Evolutionary conservation across 495 filamentous ascomycete species (phyloP), one percentile per base, ranked within the genome.

Genomic region (Penicillium bovifimosum): DNA sequence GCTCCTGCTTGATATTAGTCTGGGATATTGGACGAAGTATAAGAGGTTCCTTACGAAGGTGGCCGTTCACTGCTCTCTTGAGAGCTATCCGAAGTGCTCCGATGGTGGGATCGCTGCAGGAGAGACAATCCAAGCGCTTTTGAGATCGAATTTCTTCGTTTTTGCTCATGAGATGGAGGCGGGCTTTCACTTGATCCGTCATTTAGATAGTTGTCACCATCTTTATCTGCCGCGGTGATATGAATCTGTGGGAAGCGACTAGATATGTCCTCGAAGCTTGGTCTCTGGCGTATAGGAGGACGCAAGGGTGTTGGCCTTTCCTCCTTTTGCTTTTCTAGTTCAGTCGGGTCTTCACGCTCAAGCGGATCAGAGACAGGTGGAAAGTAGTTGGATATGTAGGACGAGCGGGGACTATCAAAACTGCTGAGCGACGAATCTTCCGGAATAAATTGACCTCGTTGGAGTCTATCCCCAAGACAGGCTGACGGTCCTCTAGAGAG

Each of bases 341-440:
- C 20, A 24, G 20, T 24, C 20, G 20, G 20, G 2, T 24, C 20
- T 18, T 56, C 36, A 31, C 33, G 28, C 1, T 55, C 52, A 26
- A 34, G 6, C 40, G 52, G 20, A 5, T 58, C 54, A 27, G 55
- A 41, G 10, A 18, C 48, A 1, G 49, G 40, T 11, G 54, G 34
- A 11, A 57, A 28, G 13, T 57, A 56, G 8, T 61, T 62, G 13
- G 68, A 60, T 9, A 57, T 32, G 13, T 57, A 56, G 8, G 62
- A 63, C n/a, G 68, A 60, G 28, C 52, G 62, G 26, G 58, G 62
- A 28, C 65, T 72, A 43, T 64, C 66, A 39, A 67, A 67, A 20
- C 66, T 68, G 50, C 67, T 72, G 10, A 70, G 31, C 2, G 67
- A 69, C 0, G 68, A 71, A 44, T 70, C 64, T 29, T 71, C 68